Base-by-base conservation (phyloP, 352 stramenopile species). In the Thalassiosira mediterranea region DNA sequence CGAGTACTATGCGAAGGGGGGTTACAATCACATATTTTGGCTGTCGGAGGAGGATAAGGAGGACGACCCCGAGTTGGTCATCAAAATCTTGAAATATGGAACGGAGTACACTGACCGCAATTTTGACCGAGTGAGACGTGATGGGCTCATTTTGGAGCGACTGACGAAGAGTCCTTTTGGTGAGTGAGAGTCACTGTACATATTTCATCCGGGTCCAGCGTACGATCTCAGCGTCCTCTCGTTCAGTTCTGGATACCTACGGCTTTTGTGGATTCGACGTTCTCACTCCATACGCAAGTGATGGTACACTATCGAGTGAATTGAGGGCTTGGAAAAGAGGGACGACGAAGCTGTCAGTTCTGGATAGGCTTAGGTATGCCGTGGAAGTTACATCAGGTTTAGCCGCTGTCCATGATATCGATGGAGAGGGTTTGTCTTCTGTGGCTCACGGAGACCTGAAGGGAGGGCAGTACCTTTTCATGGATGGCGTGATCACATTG, bases 381-480 rank as follows among this genome's bases (percentile, higher is more conserved):
- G 63, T 74, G n/a, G 71, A 91, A 63, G 76, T 83, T 25, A 57
- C 82, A 26, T 4, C 65, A 11, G 73, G 71, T 47, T 60, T 91
- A 38, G 63, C 74, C 21, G 73, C 77, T 52, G 74, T 86, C 25
- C 86, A 91, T 56, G 71, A 88, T 65, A 78, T 88, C n/a, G 80
- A 90, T 70, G 54, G 65, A 23, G 51, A 81, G 38, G 81, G 81
- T 31, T 25, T 79, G 29, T 59, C 83, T 1, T 81, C 80, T 32
- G 79, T 90, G 15, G 73, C 80, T 25, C 86, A 91, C 40, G 88
- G 82, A 0, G 86, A 91, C 37, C 82, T 91, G 28, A 90, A 86
- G 52, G 66, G 72, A 17, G 42, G 63, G 46, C 86, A 91, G 32
- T 91, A 89, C 49, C 52, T 91, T 29, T 68, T 80, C 53, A 48